These are phyloP conservation scores for Afroboletus lepidellus DNA, from an alignment of 1,284 basidiomycete species.

Conservation along the genomic window DNA sequence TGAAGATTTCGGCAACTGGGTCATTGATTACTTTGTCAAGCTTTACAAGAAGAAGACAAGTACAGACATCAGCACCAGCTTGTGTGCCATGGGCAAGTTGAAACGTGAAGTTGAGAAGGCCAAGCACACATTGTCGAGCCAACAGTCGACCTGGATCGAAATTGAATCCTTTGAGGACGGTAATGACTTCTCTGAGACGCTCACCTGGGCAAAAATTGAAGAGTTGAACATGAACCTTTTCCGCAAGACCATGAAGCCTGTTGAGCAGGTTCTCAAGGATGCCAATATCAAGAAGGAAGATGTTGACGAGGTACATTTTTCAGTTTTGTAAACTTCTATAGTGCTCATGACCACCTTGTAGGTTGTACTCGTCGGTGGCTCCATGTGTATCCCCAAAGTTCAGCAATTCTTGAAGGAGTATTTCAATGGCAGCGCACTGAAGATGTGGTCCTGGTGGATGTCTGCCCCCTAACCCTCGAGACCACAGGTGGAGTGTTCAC, in stretches of 20 bases:
- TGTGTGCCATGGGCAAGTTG: constrained; percentile 92
- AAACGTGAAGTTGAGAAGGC: constrained; percentile 99
- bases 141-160: constrained; percentile 84
- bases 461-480: constrained; percentile 92
- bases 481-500: constrained; percentile 99
- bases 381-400: constrained; percentile 98
- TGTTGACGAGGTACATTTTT: constrained; percentile 74
- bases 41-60: constrained; percentile 94
- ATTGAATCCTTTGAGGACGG: constrained; percentile 94
- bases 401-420: constrained; percentile 95
- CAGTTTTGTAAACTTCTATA: not conserved
- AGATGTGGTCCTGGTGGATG: constrained; percentile 93
- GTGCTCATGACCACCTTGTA: constrained; percentile 23
- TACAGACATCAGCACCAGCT: constrained; percentile 81
- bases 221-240: constrained; percentile 99
- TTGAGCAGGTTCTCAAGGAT: constrained; percentile 98
- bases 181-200: constrained; percentile 95
- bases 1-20: constrained; percentile 89
- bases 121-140: constrained; percentile 94
- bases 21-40: constrained; percentile 92
- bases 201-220: constrained; percentile 98
- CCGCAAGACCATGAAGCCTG: constrained; percentile 99
- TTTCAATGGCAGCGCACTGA: constrained; percentile 78
- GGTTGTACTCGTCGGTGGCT: constrained; percentile 93
- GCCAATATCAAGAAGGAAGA: constrained; percentile 97